These are phyloP conservation scores for Sporothrix brasiliensis DNA, from an alignment of 2,329 filamentous ascomycete species.

Conservation along the genomic window DNA sequence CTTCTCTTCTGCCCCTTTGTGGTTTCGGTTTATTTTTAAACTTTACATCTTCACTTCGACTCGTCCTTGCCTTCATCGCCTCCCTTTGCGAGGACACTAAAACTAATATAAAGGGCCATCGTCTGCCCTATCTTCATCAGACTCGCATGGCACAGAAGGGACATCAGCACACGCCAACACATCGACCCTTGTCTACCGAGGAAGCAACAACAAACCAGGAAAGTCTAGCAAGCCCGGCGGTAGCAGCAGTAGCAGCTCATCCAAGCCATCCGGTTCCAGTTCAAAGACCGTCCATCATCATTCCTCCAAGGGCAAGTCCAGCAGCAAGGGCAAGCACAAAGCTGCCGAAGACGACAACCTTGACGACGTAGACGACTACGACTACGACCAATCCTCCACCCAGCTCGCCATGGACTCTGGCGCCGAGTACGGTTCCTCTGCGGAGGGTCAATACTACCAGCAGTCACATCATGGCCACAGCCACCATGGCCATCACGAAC, in stretches of 20 bases:
- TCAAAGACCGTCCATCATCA: slow-evolving; percentile 8
- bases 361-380: background rate
- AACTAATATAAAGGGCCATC: slow-evolving; percentile 30
- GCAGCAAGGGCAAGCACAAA: slow-evolving; percentile 12
- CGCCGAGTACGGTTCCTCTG: background rate
- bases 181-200: slow-evolving; percentile 13
- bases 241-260: background rate
- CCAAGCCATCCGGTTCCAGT: slow-evolving; percentile 11
- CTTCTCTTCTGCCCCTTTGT: background rate
- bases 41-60: background rate
- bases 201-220: slow-evolving; percentile 2
- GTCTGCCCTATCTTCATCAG: slow-evolving; percentile 6
- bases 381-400: background rate
- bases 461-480: slow-evolving; percentile 1
- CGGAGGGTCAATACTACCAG: slow-evolving; percentile 13
- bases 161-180: background rate
- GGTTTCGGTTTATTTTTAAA: slow-evolving; percentile 15
- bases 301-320: slow-evolving; percentile 11
- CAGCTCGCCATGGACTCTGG: slow-evolving; percentile 14
- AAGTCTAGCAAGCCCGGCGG: background rate
- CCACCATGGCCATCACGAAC: background rate
- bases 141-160: slow-evolving; percentile 9
- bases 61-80: background rate
- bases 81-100: background rate
- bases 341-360: background rate